Conservation (phyloP, 2,329 filamentous ascomycete genomes). For the Colletotrichum theobromicola region DNA sequence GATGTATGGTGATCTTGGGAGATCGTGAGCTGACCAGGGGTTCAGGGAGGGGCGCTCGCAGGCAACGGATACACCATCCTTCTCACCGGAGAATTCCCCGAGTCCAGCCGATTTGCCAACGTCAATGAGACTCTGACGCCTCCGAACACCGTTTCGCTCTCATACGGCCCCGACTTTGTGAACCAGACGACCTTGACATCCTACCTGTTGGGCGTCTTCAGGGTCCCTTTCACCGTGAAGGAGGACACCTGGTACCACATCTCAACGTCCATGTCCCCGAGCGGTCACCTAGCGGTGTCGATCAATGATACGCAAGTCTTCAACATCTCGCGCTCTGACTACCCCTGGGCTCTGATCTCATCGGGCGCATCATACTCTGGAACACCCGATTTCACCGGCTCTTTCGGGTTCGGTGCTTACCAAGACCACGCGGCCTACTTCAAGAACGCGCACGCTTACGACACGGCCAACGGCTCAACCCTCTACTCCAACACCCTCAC, state of each 20-base stretch:
- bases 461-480: constrained; percentile 30
- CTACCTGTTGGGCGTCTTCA: constrained; percentile 29
- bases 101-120: constrained; percentile 25
- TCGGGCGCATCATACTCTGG: not conserved
- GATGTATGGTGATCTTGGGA: not conserved
- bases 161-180: constrained; percentile 37
- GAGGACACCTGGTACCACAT: constrained; percentile 42
- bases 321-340: constrained; percentile 15
- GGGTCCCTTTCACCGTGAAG: constrained; percentile 28
- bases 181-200: constrained; percentile 38
- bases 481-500: constrained; percentile 34
- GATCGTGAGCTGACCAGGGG: not conserved
- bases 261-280: constrained; percentile 32
- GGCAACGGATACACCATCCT: constrained; percentile 14
- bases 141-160: constrained; percentile 37
- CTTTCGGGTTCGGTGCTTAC: constrained; percentile 45
- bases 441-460: constrained; percentile 35
- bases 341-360: constrained; percentile 14
- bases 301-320: constrained; percentile 28
- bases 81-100: constrained; percentile 12
- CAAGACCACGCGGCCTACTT: constrained; percentile 42
- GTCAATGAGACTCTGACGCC: constrained; percentile 37
- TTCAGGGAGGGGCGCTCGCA: not conserved
- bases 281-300: constrained; percentile 30
- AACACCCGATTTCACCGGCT: constrained; percentile 24